phyloP scores from a whole-genome alignment of 179 eudicot genomes.

The Gypsophila paniculata region DNA sequence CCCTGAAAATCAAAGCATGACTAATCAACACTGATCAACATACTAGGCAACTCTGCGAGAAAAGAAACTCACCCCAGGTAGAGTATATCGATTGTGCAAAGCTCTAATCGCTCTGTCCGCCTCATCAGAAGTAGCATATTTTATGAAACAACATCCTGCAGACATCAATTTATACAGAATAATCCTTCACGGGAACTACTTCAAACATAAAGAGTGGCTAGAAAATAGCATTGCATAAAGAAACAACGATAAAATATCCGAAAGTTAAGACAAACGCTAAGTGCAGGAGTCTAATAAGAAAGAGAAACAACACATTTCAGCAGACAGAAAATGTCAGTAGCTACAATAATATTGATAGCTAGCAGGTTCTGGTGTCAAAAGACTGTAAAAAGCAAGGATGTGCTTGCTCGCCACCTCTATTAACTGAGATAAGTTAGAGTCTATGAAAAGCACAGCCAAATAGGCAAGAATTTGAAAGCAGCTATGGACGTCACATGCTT shows the following conservation, averaged over 20 bases:
- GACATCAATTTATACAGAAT: slow-evolving; percentile 37
- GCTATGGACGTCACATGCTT: slow-evolving; percentile 3
- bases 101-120: slow-evolving; percentile 89
- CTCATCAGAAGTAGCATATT: slow-evolving; percentile 86
- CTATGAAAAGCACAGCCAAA: neutral
- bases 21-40: slow-evolving; percentile 12
- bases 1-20: slow-evolving; percentile 51
- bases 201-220: neutral
- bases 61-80: slow-evolving; percentile 66
- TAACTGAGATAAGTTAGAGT: neutral
- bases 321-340: neutral
- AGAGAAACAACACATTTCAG: neutral
- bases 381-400: neutral
- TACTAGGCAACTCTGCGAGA: slow-evolving; percentile 17
- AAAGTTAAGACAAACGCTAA: neutral
- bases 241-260: slow-evolving; percentile 3
- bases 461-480: neutral
- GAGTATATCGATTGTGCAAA: slow-evolving; percentile 63
- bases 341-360: neutral
- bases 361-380: neutral
- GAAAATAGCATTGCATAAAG: neutral
- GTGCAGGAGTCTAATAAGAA: neutral
- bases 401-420: neutral
- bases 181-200: slow-evolving; percentile 22
- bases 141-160: slow-evolving; percentile 98